Percentiles rank a stretch among this genome's conserved stretches.
phyloP scores from a whole-genome alignment of 1,139 yeast genomes.

The Taphrina populina region DNA sequence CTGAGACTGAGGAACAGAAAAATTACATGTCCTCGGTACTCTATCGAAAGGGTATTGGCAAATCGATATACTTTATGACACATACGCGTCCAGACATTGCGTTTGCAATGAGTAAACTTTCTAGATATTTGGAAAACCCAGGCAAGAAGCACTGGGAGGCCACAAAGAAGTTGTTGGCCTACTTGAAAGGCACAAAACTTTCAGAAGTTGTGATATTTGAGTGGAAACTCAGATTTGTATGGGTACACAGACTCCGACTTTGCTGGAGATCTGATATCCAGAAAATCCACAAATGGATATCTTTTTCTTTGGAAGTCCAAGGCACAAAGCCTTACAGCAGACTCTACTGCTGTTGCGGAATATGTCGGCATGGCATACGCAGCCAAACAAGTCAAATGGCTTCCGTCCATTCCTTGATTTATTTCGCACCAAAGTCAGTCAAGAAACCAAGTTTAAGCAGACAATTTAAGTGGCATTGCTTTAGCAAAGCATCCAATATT shows the following conservation, averaged over 20 bases:
- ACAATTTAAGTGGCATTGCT: no score
- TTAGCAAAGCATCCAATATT: no score
- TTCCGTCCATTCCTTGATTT: no score
- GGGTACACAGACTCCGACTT: constrained; percentile 2
- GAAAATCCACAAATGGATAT: neutral
- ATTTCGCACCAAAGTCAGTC: no score
- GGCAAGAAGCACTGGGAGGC: neutral
- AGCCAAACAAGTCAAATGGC: no score
- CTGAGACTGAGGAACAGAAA: no score
- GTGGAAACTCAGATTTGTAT: neutral
- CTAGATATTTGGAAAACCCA: neutral
- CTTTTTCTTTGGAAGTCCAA: no score
- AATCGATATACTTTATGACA: neutral
- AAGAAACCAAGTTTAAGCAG: no score
- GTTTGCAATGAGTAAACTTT: constrained; percentile 30
- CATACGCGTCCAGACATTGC: constrained; percentile 38
- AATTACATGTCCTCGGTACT: no score
- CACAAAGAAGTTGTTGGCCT: neutral
- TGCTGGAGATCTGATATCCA: neutral
- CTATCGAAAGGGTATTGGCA: constrained; percentile 1
- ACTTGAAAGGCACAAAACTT: neutral
- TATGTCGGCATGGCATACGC: no score
- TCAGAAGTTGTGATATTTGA: neutral
- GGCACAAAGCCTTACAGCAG: no score
- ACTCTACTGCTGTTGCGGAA: no score